Evolutionary conservation across 1,284 basidiomycete genomes (phyloP), one percentile per base, ranked within the genome.

Genomic region (Rhodotorula sp.): DNA sequence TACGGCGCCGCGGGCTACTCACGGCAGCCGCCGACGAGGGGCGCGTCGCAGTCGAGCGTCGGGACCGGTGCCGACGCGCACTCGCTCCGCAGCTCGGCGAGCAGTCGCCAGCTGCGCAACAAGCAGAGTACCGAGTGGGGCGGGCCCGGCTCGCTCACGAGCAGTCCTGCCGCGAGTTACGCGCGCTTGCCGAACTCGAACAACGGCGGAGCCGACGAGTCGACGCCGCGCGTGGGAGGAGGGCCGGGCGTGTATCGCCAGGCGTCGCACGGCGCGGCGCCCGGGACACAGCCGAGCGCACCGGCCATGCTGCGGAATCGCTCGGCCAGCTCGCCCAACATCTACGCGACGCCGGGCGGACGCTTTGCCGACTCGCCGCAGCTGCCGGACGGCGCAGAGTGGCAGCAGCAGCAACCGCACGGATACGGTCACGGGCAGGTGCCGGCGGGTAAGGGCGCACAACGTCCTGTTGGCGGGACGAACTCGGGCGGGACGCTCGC

Each of bases 301-400:
- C 77, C 82, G 9, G 78, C 81, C 1, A 77, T 80, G 54, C 74
- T 83, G 2, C 81, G 84, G 46, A 82, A 76, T 66, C 79, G 84
- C 55, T 83, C 82, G 19, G 83, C 82, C 3, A 83, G 82, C 44
- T 82, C 81, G 34, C 84, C 84, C 4, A 83, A 84, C 63, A 82
- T 84, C 48, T 83, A 84, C 74, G 82, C 82, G 64, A 67, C 79
- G 59, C 77, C 78, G 13, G 69, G 54, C 19, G 64, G 67, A 8
- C 61, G 67, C 2, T 69, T 65, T n/a, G 52, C 34, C 42, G 62
- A 69, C 49, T 57, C 65, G 41, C 70, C 73, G 46, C 67, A 70
- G 52, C 42, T 65, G 19, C 67, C 71, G n/a, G 55, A 70, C 44
- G 59, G 65, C 49, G 45, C 63, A 7, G 17, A 46, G 16, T 14